Base-by-base conservation (phyloP, 2,329 filamentous ascomycete species). In the Trichothecium sympodiale region DNA sequence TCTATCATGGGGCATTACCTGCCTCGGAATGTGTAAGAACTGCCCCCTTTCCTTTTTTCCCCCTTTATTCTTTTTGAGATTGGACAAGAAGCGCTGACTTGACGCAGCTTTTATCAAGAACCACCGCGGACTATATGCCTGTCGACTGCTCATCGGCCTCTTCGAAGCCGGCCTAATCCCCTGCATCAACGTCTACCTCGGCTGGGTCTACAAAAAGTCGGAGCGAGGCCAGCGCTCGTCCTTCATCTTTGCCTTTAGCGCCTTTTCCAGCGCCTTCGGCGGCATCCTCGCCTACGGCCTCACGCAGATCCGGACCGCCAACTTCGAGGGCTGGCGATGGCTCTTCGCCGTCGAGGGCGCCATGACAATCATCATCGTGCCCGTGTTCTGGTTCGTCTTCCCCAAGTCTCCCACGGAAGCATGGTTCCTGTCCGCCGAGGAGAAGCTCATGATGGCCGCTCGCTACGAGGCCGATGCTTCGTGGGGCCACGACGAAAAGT, bases 231-330 rank as follows among this genome's bases (percentile, higher is more conserved):
- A 43, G 17, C 31, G 61, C 18, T 47, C 53, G 12, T 55, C 59
- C 26, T 51, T 64, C 27, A 49, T 65, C 23, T 65, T 61, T 31
- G 53, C 54, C 4, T 57, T 57, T 18, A 61, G 59, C 37, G 56
- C 57, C 14, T 43, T 64, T 10, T 55, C 61, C 25, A 57, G 54
- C 18, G 55, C 57, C 6, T 63, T 64, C 37, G 57, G 57, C 4
- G 61, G 61, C n/a, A 47, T 65, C n/a, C 55, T 65, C 8, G 60
- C 59, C 4, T 57, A 53, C 16, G 61, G 52, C 5, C 55, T 61
- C 16, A 59, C 60, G 8, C 51, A 54, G 28, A 54, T 54, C 23
- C 47, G 54, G 7, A 51, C 49, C 6, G 41, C 39, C 15, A 52
- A 53, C 5, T 48, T 63, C 29, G 41, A 43, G 4, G 53, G 52